These are phyloP conservation scores for Aureobasidium leucospermi DNA, from an alignment of 2,329 filamentous ascomycete genomes.

Conservation along the genomic window DNA sequence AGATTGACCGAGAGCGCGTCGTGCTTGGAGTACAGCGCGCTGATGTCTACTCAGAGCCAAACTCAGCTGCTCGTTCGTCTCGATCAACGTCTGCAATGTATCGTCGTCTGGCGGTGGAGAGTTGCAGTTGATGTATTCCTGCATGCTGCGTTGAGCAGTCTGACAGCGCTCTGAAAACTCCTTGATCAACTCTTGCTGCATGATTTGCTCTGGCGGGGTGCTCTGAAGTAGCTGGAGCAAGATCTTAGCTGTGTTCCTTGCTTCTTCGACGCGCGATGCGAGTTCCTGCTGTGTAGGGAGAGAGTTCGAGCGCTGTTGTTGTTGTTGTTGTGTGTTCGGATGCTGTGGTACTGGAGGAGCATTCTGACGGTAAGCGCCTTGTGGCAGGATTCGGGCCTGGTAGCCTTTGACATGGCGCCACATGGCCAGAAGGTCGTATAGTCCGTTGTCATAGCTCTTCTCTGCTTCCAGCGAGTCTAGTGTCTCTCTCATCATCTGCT, in stretches of 20 bases:
- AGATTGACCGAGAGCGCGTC: conserved; percentile 34
- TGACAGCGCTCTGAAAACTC: conserved; percentile 87
- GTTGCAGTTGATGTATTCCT: conserved; percentile 74
- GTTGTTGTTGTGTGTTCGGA: conserved; percentile 21
- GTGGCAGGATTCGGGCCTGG: conserved; percentile 18
- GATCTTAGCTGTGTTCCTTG: conserved; percentile 80
- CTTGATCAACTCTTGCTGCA: conserved; percentile 78
- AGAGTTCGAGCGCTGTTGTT: conserved; percentile 31
- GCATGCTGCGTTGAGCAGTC: conserved; percentile 71
- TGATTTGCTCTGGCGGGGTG: conserved; percentile 67
- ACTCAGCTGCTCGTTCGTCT: conserved; percentile 86
- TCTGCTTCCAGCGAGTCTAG: conserved; percentile 68
- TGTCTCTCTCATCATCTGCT: conserved; percentile 81
- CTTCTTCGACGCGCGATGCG: conserved; percentile 77
- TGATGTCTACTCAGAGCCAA: conserved; percentile 78
- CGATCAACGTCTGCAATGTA: conserved; percentile 86
- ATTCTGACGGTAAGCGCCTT: not conserved
- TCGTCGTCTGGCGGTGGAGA: conserved; percentile 82
- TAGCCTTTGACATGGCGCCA: conserved; percentile 77
- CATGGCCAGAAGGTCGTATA: conserved; percentile 68
- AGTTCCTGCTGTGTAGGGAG: conserved; percentile 69
- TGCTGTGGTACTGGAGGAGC: not conserved
- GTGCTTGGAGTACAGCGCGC: conserved; percentile 60
- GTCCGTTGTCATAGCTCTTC: conserved; percentile 65
- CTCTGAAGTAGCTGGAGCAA: conserved; percentile 87